Conservation (phyloP, 441 rosid genomes). For the Croton setiger region DNA sequence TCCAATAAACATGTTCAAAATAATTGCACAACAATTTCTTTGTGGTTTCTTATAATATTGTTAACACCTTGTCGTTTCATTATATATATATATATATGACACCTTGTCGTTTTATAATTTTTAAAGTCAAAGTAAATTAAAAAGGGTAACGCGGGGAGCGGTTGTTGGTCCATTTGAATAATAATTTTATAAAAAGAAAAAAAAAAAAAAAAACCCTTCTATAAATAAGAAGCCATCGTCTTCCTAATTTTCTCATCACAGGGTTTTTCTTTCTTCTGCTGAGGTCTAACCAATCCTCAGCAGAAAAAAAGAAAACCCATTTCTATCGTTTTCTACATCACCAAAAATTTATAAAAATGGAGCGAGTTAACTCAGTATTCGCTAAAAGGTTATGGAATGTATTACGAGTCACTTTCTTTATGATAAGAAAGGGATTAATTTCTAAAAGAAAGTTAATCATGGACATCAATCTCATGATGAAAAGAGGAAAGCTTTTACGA, state of each 20-base stretch:
- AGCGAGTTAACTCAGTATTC: slow-evolving; percentile 27
- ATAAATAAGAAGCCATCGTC: slow-evolving; percentile 27
- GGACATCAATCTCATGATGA: slow-evolving; percentile 58
- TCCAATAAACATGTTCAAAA: background rate
- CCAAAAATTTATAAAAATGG: slow-evolving; percentile 24
- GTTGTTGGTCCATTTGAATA: slow-evolving; percentile 11
- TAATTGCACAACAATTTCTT: background rate
- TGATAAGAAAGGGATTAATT: slow-evolving; percentile 45
- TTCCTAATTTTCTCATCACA: slow-evolving; percentile 3
- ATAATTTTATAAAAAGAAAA: background rate
- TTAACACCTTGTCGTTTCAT: background rate
- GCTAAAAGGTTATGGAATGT: slow-evolving; percentile 52
- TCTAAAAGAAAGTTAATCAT: slow-evolving; percentile 53
- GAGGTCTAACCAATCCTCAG: slow-evolving; percentile 46
- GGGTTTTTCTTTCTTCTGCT: slow-evolving; percentile 42
- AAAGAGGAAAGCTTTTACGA: slow-evolving; percentile 44
- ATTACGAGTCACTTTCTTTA: slow-evolving; percentile 40
- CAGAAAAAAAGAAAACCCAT: slow-evolving; percentile 39
- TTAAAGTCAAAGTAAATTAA: background rate
- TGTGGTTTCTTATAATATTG: background rate
- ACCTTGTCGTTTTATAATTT: background rate
- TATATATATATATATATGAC: no score
- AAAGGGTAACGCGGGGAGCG: slow-evolving; percentile 11
- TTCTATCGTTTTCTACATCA: background rate
- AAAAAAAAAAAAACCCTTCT: slow-evolving; percentile 3